Conservation (phyloP, 140 eudicot species). For the Bidens hawaiensis region DNA sequence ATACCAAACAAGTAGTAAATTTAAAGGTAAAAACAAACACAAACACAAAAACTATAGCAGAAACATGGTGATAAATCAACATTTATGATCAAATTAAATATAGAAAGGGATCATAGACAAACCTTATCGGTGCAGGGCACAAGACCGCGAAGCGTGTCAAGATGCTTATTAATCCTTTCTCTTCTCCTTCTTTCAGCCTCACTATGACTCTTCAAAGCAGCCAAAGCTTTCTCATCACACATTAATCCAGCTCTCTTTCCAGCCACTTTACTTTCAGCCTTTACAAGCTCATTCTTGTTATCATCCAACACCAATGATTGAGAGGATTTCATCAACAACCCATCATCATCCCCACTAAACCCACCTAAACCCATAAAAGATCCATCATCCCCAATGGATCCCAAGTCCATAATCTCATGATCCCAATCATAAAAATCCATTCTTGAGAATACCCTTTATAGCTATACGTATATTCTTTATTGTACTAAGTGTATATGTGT, state of each 20-base stretch:
- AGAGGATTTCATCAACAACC: constrained; percentile 21
- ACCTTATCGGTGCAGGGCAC: constrained; percentile 76
- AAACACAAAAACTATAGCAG: neutral
- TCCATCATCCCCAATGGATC: constrained; percentile 23
- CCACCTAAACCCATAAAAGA: constrained; percentile 25
- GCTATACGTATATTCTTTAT: constrained; percentile 11
- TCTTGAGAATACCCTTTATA: constrained; percentile 22
- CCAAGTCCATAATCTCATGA: constrained; percentile 28
- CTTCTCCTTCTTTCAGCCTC: constrained; percentile 95
- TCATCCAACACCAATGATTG: constrained; percentile 53
- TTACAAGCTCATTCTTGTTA: constrained; percentile 50
- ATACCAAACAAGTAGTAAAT: too few species aligned
- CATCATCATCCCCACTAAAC: constrained; percentile 26
- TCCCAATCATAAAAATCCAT: constrained; percentile 42
- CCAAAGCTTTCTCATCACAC: constrained; percentile 47
- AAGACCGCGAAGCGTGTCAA: constrained; percentile 62
- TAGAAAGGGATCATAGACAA: too few species aligned
- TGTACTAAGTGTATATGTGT: constrained; percentile 24
- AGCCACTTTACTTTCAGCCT: constrained; percentile 25
- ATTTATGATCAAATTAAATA: constrained; percentile 11
- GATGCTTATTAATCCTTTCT: constrained; percentile 86
- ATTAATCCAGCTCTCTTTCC: constrained; percentile 31
- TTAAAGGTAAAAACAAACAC: neutral
- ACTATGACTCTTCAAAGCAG: constrained; percentile 73
- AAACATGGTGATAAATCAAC: neutral